phyloP scores from a whole-genome alignment of 176 grass and related monocot species.

The Bothriochloa decipiens region DNA sequence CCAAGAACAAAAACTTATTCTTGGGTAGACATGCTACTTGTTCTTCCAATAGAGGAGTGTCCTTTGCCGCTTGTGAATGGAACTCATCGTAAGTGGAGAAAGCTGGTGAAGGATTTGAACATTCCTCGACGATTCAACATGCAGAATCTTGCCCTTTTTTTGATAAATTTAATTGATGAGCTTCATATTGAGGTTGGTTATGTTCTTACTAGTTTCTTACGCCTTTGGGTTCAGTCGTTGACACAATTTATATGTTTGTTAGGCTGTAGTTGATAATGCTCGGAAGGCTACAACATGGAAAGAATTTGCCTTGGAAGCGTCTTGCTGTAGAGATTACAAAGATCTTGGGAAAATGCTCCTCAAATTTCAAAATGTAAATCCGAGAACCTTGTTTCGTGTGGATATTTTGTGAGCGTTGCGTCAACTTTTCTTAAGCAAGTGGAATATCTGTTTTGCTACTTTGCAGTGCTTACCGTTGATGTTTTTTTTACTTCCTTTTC shows the following conservation, averaged over 20 bases:
- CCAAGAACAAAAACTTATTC: slow-evolving; percentile 88
- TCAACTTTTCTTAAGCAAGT: slow-evolving; percentile 16
- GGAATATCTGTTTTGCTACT: slow-evolving; percentile 6
- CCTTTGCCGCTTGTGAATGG: slow-evolving; percentile 81
- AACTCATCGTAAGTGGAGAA: slow-evolving; percentile 92
- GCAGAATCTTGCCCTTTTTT: slow-evolving; percentile 85
- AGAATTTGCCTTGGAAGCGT: slow-evolving; percentile 82
- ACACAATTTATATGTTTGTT: slow-evolving; percentile 38
- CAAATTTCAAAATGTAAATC: slow-evolving; percentile 85
- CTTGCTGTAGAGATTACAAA: slow-evolving; percentile 72
- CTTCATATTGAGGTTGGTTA: slow-evolving; percentile 75
- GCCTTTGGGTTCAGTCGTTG: slow-evolving; percentile 16
- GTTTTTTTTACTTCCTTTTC: neutral
- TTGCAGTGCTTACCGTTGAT: neutral
- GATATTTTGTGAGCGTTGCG: neutral
- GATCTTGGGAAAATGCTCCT: slow-evolving; percentile 95
- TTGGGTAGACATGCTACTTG: slow-evolving; percentile 88
- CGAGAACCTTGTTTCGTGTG: slow-evolving; percentile 33
- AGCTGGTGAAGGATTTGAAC: slow-evolving; percentile 79
- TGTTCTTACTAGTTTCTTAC: slow-evolving; percentile 23
- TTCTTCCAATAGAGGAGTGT: slow-evolving; percentile 69
- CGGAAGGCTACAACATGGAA: slow-evolving; percentile 74
- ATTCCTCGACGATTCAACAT: slow-evolving; percentile 66
- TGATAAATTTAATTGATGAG: slow-evolving; percentile 82
- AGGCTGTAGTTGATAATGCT: slow-evolving; percentile 89